Evolutionary conservation across 306 rosid genomes (phyloP).

Genomic region (Prunus salicina): DNA sequence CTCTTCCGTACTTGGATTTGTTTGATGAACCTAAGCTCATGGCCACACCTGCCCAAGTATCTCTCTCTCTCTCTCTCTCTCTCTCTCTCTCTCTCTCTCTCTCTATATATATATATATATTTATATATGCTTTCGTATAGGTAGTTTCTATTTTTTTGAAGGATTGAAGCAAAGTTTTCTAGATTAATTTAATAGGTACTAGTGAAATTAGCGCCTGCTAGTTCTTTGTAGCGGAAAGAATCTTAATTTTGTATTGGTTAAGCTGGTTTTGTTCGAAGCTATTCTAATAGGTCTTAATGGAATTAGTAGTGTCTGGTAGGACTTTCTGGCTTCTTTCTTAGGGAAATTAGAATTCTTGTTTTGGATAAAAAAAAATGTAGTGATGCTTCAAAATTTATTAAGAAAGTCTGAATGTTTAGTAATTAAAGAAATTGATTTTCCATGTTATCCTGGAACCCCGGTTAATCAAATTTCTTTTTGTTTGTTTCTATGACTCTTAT

Average conservation of each 20-base stretch:
- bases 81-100: no score
- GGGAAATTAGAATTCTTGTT: neutral
- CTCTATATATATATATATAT: no score
- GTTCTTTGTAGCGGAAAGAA: neutral
- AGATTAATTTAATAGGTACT: neutral
- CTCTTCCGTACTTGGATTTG: conserved; percentile 75
- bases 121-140: neutral
- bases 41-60: conserved; percentile 98
- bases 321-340: neutral
- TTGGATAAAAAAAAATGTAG: neutral
- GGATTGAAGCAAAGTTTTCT: neutral
- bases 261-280: neutral
- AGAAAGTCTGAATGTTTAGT: neutral
- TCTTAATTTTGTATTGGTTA: neutral
- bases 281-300: neutral
- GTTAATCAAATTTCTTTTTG: neutral
- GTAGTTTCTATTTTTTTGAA: neutral
- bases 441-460: neutral
- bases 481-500: neutral
- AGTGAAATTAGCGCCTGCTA: neutral
- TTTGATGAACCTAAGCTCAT: conserved; percentile 72
- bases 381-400: neutral
- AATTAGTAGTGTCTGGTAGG: neutral
- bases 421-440: neutral
- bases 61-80: neutral